Evolutionary conservation across 164 flowering plant genomes (phyloP).

Genomic region (Kingdonia uniflora): DNA sequence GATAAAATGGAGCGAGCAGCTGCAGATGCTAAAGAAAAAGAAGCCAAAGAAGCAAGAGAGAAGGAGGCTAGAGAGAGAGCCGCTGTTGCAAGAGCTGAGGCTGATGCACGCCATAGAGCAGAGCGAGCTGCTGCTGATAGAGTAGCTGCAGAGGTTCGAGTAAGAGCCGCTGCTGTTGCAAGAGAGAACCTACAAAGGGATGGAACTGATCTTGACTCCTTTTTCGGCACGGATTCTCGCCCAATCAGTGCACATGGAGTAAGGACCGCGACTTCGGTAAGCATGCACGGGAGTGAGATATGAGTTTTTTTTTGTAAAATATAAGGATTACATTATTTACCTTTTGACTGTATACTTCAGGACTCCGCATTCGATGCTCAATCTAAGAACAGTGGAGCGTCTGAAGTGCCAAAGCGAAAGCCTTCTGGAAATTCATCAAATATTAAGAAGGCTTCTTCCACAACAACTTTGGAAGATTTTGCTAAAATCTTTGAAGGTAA

Average conservation of each 20-base stretch:
- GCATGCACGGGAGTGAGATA: constrained; percentile 10
- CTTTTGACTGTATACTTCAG: constrained; percentile 27
- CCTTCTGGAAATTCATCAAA: constrained; percentile 41
- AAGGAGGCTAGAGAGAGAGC: constrained; percentile 16
- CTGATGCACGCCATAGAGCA: constrained; percentile 48
- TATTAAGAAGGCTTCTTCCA: constrained; percentile 69
- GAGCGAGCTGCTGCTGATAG: constrained; percentile 74
- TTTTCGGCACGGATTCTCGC: constrained; percentile 60
- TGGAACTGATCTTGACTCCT: constrained; percentile 76
- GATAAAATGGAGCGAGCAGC: constrained; percentile 80
- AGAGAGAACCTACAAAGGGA: constrained; percentile 53
- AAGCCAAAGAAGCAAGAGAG: constrained; percentile 44
- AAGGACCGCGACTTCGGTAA: constrained; percentile 56
- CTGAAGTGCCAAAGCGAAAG: constrained; percentile 44
- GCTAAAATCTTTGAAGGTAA: constrained; percentile 86
- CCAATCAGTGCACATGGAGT: constrained; percentile 85
- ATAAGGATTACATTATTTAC: neutral
- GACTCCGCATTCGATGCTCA: constrained; percentile 57
- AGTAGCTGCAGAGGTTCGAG: constrained; percentile 67
- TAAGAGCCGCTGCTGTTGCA: constrained; percentile 63
- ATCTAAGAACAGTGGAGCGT: constrained; percentile 43
- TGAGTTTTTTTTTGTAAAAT: neutral
- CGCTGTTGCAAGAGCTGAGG: constrained; percentile 44
- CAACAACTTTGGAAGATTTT: constrained; percentile 79
- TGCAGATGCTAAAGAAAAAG: constrained; percentile 70